phyloP scores from a whole-genome alignment of 2,329 filamentous ascomycete species.

The Ceratocystis cacaofunesta region DNA sequence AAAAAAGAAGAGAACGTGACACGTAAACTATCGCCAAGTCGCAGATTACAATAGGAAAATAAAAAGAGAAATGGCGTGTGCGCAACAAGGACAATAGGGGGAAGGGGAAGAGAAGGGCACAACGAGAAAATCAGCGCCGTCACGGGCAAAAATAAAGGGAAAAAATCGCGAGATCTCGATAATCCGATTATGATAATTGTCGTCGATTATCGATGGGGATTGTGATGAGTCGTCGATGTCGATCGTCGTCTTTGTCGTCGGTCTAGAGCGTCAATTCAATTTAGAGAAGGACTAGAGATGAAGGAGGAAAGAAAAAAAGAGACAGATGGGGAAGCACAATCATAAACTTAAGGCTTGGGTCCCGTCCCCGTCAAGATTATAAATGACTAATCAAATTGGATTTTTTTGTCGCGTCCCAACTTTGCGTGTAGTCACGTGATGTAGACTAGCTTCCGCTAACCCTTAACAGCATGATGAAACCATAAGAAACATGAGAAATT shows the following conservation, averaged over 20 bases:
- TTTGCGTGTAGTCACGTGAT: not conserved
- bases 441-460: too few relatives aligned
- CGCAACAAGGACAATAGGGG: not conserved
- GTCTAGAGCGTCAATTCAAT: not conserved
- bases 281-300: not conserved
- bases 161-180: not conserved
- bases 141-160: not conserved
- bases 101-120: not conserved
- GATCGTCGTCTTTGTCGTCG: slow-evolving; percentile 1
- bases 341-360: not conserved
- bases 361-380: not conserved
- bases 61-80: slow-evolving; percentile 21
- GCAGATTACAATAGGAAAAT: slow-evolving; percentile 30
- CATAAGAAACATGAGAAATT: too few relatives aligned
- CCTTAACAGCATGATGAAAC: too few relatives aligned
- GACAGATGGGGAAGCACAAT: not conserved
- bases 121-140: too few relatives aligned
- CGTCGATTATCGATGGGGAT: not conserved
- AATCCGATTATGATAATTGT: not conserved
- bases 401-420: not conserved
- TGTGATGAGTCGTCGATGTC: not conserved
- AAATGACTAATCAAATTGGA: not conserved
- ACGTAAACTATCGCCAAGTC: slow-evolving; percentile 16
- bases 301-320: slow-evolving; percentile 6
- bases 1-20: not conserved